Evolutionary conservation across 148 eudicot genomes (phyloP).

Genomic region (Rhododendron henanense): DNA sequence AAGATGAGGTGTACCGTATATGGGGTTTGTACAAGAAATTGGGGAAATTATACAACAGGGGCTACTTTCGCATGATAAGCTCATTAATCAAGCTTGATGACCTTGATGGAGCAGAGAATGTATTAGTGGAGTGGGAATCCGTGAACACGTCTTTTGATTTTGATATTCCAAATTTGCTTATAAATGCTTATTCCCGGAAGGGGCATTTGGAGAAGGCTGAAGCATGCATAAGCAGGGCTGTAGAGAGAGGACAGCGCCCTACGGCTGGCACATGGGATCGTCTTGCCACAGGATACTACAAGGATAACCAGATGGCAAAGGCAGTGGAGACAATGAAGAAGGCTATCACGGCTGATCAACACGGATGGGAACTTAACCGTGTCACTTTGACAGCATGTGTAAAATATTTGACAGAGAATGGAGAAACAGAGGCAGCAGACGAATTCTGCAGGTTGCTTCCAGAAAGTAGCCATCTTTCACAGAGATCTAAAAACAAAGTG

Average conservation of each 20-base stretch:
- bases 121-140: slow-evolving; percentile 25
- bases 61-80: slow-evolving; percentile 30
- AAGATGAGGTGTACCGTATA: slow-evolving; percentile 39
- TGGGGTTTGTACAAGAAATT: slow-evolving; percentile 30
- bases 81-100: slow-evolving; percentile 34
- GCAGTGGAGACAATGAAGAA: slow-evolving; percentile 30
- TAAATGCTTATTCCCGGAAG: slow-evolving; percentile 28
- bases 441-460: slow-evolving; percentile 8
- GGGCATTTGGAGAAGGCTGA: slow-evolving; percentile 34
- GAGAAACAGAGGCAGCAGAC: slow-evolving; percentile 13
- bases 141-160: slow-evolving; percentile 6
- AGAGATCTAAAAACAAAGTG: neutral
- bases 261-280: slow-evolving; percentile 23
- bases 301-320: slow-evolving; percentile 26
- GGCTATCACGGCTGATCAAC: slow-evolving; percentile 5
- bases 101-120: slow-evolving; percentile 35
- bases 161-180: slow-evolving; percentile 22
- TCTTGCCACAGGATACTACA: slow-evolving; percentile 26
- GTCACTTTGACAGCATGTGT: slow-evolving; percentile 16
- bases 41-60: slow-evolving; percentile 17
- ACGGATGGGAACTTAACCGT: neutral
- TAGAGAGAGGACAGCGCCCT: slow-evolving; percentile 24
- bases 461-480: neutral
- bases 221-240: slow-evolving; percentile 15
- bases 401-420: slow-evolving; percentile 21